Evolutionary conservation across 768 basidiomycete species (phyloP), one percentile per base, ranked within the genome.

Genomic region (Sarcomyxa edulis): DNA sequence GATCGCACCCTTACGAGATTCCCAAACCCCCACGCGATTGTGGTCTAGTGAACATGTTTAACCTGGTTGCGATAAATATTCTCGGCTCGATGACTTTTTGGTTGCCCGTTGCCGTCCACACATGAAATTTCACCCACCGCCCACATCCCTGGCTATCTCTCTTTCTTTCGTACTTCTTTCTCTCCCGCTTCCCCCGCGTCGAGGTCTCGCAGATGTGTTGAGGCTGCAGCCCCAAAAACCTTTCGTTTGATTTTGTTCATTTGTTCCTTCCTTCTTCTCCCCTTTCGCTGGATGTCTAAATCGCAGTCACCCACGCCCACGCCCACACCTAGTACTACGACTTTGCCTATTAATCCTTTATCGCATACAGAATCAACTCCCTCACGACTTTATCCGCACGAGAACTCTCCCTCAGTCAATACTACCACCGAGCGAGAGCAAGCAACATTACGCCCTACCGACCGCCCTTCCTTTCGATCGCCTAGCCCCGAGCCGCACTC

Each of bases 221-320:
- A 69, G 60, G 52, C 56, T 60, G 55, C 60, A 61, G 65, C 55
- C 53, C 53, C 52, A 63, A 56, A 53, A 59, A 46, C 51, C 46
- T 50, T 35, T 42, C 43, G 34, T 47, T 45, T 50, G 53, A 51
- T 55, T 54, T 50, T 59, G n/a, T 60, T 59, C 54, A 39, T 60
- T 60, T 55, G 48, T 47, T 55, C 46, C 42, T 26, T 39, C 31
- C 27, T 39, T 15, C 38, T 49, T 23, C 40, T 48, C 45, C 47
- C 45, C 48, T 50, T 49, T 53, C 50, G 49, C 59, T 70, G 70
- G 52, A 75, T 74, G 73, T 69, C 71, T 55, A 59, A 61, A 50
- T 70, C 68, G 42, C 65, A 62, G 58, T 68, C 70, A 47, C 53
- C 61, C 56, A 66, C 65, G 45, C 64, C 69, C 46, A 64, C 55